Evolutionary conservation across 176 grass and related monocot species (phyloP), one percentile per base, ranked within the genome.

Genomic region (Musa troglodytarum): DNA sequence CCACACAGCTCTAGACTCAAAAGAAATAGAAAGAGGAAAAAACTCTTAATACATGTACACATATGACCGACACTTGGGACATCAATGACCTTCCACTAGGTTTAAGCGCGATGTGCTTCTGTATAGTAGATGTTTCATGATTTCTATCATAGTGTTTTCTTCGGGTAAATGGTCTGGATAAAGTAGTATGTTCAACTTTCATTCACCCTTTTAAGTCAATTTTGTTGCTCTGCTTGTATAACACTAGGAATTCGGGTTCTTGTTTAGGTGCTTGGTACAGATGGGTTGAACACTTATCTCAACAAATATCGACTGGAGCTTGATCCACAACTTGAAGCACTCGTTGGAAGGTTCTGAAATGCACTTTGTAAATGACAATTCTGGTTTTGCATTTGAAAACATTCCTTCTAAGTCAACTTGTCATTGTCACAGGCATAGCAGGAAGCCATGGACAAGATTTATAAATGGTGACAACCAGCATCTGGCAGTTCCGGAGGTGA

Each of bases 241-340:
- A 75, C 54, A 11, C 55, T 76, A 82, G 23, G 65, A 62, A 26
- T 19, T 29, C 70, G 10, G 1, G 81, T 12, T 49, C 68, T 26
- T 28, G 14, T 21, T 56, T 77, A 99, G 95, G 90, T 99, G 81
- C 84, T 94, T 76, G 95, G 90, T n/a, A 99, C 90, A 62, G 85
- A 87, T 75, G 84, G 89, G 76, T 81, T 99, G 79, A 83, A 83
- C 81, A 76, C 77, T 58, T 99, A 92, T 76, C 90, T 99, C 6
- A 68, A 84, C 75, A 99, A 86, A 82, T 99, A 99, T 13, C 81
- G 81, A 52, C 78, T 94, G 15, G 75, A 91, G 69, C 86, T 94
- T 68, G 95, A 99, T 26, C 90, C 84, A 13, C 86, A 94, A 50
- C 73, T 94, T 10, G 84, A 91, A 81, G 89, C 74, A 78, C 80